Base-by-base conservation (phyloP, 345 rosid species). In the Turnera subulata region DNA sequence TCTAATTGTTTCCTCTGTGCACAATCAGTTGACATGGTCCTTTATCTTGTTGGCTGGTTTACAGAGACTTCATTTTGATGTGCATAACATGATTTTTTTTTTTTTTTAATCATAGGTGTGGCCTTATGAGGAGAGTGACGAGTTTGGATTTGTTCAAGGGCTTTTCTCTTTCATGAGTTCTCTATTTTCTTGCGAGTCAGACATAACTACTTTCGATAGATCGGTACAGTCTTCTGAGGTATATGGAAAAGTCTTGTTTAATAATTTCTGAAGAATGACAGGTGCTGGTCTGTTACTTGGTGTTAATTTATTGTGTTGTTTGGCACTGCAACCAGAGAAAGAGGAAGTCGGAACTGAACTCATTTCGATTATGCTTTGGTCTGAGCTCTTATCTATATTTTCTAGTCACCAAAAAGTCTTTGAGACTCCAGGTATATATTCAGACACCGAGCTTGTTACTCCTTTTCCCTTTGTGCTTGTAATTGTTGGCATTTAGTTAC, bases 121-220 rank as follows among this genome's bases (percentile, higher is more conserved):
- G 98, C 97, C 97, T 46, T 92, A 81, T 6, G 98, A 92, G 77
- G 95, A 89, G 80, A 89, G 73, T 45, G 84, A 78, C 11, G 84
- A 81, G 59, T 78, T 72, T 72, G 97, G 97, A 53, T 80, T 86
- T 79, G 86, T 89, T 68, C 96, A 89, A 89, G 91, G 84, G 50
- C 84, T 92, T 48, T 89, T 84, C 71, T 76, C 77, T 50, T 79
- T 89, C 89, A 92, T 86, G 91, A 64, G 54, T 65, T 50, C 50
- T 70, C 69, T 92, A 62, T 92, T 92, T 78, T 71, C 84, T 20
- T 61, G 53, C 56, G 80, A 76, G 53, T 70, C 71, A 26, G 79
- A 67, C 49, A 29, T 47, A 43, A 40, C 71, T 11, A 49, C 57
- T 35, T 56, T 77, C 35, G 64, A 82, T 11, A 72, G 49, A 43